These are phyloP conservation scores for Plasmodium blacklocki DNA, from an alignment of 169 alveolate species.

Conservation along the genomic window DNA sequence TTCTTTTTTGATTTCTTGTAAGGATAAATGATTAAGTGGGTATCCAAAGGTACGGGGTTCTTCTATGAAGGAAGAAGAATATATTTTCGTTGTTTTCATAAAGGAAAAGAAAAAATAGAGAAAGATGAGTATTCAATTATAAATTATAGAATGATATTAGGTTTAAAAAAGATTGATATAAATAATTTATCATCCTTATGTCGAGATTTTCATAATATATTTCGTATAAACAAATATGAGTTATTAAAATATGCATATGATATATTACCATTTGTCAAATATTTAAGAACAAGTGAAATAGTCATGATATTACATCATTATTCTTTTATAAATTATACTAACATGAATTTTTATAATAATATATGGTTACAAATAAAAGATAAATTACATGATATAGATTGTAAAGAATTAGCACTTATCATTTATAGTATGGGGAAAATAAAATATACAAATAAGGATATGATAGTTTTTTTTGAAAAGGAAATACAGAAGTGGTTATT, in stretches of 20 bases:
- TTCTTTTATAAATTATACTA: conserved; percentile 55
- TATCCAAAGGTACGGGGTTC: too few species aligned
- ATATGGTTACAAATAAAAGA: conserved; percentile 42
- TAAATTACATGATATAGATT: conserved; percentile 62
- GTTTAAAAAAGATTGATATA: conserved; percentile 56
- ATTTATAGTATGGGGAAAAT: conserved; percentile 77
- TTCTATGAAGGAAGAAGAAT: neutral
- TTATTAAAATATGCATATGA: conserved; percentile 68
- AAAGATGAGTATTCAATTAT: conserved; percentile 42
- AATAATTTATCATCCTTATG: conserved; percentile 68
- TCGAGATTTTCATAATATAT: conserved; percentile 76
- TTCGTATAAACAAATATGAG: conserved; percentile 58
- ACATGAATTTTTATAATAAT: conserved; percentile 39
- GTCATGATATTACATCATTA: conserved; percentile 76
- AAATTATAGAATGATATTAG: conserved; percentile 71
- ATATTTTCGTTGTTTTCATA: neutral
- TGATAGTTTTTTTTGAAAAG: conserved; percentile 60
- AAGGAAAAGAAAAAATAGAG: neutral
- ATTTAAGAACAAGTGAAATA: conserved; percentile 72
- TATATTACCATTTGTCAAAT: conserved; percentile 61
- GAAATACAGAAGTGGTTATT: conserved; percentile 70
- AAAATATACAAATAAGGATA: conserved; percentile 66
- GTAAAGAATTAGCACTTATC: conserved; percentile 72
- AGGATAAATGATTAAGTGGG: neutral
- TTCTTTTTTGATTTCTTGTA: too few species aligned